A percentile compares a stretch with the other conserved stretches of the same genome.
phyloP scores from a whole-genome alignment of 2,329 filamentous ascomycete genomes.

The Alternaria angustiovoidea region DNA sequence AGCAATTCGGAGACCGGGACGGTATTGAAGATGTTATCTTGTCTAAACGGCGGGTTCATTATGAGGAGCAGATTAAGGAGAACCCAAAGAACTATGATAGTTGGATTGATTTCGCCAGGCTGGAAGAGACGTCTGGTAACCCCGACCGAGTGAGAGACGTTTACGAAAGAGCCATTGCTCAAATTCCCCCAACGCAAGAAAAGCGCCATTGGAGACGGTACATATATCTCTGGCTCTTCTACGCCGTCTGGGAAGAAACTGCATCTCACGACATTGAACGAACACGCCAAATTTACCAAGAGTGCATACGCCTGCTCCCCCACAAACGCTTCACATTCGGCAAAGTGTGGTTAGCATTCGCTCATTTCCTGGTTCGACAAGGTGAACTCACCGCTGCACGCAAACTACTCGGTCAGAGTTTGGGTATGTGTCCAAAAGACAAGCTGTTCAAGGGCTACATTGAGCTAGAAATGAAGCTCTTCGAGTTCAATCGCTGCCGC shows the following conservation, averaged over 20 bases:
- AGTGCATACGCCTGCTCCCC: slow-evolving; percentile 85
- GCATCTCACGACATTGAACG: slow-evolving; percentile 80
- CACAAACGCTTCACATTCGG: slow-evolving; percentile 98
- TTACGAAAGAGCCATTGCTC: slow-evolving; percentile 94
- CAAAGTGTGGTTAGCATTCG: slow-evolving; percentile 94
- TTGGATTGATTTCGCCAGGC: slow-evolving; percentile 93
- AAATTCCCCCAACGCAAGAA: slow-evolving; percentile 92
- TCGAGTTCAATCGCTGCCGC: slow-evolving; percentile 91
- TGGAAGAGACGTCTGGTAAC: slow-evolving; percentile 88
- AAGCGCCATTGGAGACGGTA: slow-evolving; percentile 98
- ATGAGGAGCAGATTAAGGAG: slow-evolving; percentile 92
- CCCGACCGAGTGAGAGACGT: slow-evolving; percentile 85
- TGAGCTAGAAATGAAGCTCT: slow-evolving; percentile 89
- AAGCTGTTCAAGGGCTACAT: slow-evolving; percentile 94
- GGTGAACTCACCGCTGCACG: slow-evolving; percentile 80
- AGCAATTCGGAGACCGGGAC: slow-evolving; percentile 92
- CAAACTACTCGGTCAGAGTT: slow-evolving; percentile 87
- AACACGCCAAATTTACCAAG: slow-evolving; percentile 88
- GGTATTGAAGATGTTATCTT: slow-evolving; percentile 95
- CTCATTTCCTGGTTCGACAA: slow-evolving; percentile 91
- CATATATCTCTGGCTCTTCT: slow-evolving; percentile 98
- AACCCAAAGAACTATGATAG: slow-evolving; percentile 96
- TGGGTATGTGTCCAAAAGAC: slow-evolving; percentile 96
- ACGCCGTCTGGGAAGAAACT: slow-evolving; percentile 93
- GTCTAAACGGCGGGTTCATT: slow-evolving; percentile 90